Conservation (phyloP, 805 yeast genomes). For the Suhomyces sp. region DNA sequence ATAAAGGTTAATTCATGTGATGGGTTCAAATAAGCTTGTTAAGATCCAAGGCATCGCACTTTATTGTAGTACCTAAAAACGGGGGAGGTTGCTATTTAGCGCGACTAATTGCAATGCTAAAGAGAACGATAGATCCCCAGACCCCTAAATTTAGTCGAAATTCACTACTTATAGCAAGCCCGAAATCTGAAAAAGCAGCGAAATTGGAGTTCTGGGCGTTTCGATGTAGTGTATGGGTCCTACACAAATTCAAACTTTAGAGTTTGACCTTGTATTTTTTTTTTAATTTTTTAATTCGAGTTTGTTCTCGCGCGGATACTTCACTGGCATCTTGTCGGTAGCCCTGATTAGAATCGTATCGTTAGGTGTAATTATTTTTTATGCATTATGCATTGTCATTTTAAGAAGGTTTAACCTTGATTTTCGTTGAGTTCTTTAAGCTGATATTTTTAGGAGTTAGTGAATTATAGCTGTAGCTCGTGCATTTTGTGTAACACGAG, state of each 20-base stretch:
- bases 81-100: neutral
- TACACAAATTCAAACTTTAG: neutral
- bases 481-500: neutral
- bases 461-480: neutral
- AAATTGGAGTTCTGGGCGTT: neutral
- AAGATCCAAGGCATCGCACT: neutral
- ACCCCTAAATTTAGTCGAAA: neutral
- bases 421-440: neutral
- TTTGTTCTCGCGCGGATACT: neutral
- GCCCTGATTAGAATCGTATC: constrained; percentile 1
- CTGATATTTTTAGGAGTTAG: neutral
- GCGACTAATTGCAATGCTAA: neutral
- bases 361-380: constrained; percentile 1
- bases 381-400: constrained; percentile 1
- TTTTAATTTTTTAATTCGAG: neutral
- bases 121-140: neutral
- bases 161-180: neutral
- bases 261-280: neutral
- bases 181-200: neutral
- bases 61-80: neutral
- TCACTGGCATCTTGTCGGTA: constrained; percentile 1
- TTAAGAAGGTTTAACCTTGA: neutral
- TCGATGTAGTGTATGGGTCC: neutral
- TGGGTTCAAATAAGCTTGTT: neutral
- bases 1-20: neutral